Evolutionary conservation across 2,329 filamentous ascomycete species (phyloP).

Genomic region (Akanthomyces lecanii): DNA sequence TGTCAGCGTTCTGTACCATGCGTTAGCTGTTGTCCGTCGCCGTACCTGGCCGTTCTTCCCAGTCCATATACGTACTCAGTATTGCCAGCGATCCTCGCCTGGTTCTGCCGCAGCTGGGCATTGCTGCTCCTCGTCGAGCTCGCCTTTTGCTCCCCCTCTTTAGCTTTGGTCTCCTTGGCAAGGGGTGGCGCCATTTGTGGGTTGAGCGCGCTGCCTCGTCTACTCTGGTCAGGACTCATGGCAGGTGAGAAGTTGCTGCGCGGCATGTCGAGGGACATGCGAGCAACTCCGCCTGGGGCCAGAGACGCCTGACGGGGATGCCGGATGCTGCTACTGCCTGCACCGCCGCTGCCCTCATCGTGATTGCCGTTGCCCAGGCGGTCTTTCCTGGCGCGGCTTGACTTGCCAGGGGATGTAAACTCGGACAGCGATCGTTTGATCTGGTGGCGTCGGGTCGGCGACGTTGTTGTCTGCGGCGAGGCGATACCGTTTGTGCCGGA

Average conservation of each 20-base stretch:
- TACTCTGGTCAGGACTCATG: conserved; percentile 40
- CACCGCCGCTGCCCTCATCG: conserved; percentile 23
- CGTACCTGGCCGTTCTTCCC: neutral
- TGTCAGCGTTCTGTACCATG: conserved; percentile 39
- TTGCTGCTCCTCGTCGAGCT: conserved; percentile 31
- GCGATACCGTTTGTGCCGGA: neutral
- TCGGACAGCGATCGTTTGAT: conserved; percentile 54
- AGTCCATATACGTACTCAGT: conserved; percentile 28
- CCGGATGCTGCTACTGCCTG: conserved; percentile 23
- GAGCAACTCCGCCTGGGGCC: conserved; percentile 19
- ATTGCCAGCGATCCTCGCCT: conserved; percentile 26
- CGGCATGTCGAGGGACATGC: conserved; percentile 43
- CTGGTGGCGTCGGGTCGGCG: conserved; percentile 41
- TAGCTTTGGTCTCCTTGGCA: conserved; percentile 6
- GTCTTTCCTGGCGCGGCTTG: conserved; percentile 32
- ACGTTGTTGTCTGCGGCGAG: conserved; percentile 20
- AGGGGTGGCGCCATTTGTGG: conserved; percentile 20
- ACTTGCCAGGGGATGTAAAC: conserved; percentile 43
- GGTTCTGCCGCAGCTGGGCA: conserved; percentile 38
- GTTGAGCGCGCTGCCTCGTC: conserved; percentile 38
- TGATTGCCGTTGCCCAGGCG: conserved; percentile 31
- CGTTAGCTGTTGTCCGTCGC: neutral
- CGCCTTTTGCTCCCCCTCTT: conserved; percentile 24
- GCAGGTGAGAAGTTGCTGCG: conserved; percentile 42
- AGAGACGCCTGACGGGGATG: conserved; percentile 27